Percentiles rank a stretch among this genome's conserved stretches.
Evolutionary conservation across 2,329 filamentous ascomycete genomes (phyloP).

Genomic region (Trichophyton verrucosum): DNA sequence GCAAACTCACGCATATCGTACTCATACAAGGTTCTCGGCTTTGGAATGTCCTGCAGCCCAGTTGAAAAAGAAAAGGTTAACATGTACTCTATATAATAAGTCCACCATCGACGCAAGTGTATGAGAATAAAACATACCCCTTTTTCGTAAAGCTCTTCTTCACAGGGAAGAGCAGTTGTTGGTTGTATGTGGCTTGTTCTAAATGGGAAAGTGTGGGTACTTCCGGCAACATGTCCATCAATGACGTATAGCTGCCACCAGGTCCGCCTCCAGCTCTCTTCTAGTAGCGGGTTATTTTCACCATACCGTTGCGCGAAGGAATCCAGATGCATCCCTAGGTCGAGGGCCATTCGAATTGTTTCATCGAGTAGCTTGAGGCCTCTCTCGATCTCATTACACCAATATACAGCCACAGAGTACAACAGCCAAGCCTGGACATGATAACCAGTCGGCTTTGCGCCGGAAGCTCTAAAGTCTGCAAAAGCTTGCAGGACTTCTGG

Average conservation of each 20-base stretch:
- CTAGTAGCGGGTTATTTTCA: conserved; percentile 28
- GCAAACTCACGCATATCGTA: conserved; percentile 25
- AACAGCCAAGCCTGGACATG: conserved; percentile 19
- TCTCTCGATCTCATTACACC: conserved; percentile 9
- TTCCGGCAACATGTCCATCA: conserved; percentile 66
- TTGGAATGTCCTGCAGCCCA: conserved; percentile 17
- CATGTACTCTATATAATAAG: not conserved
- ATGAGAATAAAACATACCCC: conserved; percentile 16
- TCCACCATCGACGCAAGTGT: not conserved
- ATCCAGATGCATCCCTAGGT: conserved; percentile 17
- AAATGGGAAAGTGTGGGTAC: conserved; percentile 17
- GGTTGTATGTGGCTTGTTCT: conserved; percentile 14
- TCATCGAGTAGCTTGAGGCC: conserved; percentile 8
- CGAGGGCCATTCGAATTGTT: conserved; percentile 7
- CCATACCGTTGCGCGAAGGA: conserved; percentile 39
- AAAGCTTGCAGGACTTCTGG: conserved; percentile 1
- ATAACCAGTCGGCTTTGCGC: conserved; percentile 3
- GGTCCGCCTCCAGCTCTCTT: conserved; percentile 37
- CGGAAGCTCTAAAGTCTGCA: not conserved
- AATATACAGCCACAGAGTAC: conserved; percentile 15
- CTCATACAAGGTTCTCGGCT: conserved; percentile 21
- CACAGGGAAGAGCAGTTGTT: conserved; percentile 23
- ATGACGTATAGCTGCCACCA: conserved; percentile 46
- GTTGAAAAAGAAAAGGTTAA: not conserved
- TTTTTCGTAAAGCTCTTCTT: conserved; percentile 21